These are phyloP conservation scores for Alternaria solani DNA, from an alignment of 2,329 filamentous ascomycete genomes.

Conservation along the genomic window DNA sequence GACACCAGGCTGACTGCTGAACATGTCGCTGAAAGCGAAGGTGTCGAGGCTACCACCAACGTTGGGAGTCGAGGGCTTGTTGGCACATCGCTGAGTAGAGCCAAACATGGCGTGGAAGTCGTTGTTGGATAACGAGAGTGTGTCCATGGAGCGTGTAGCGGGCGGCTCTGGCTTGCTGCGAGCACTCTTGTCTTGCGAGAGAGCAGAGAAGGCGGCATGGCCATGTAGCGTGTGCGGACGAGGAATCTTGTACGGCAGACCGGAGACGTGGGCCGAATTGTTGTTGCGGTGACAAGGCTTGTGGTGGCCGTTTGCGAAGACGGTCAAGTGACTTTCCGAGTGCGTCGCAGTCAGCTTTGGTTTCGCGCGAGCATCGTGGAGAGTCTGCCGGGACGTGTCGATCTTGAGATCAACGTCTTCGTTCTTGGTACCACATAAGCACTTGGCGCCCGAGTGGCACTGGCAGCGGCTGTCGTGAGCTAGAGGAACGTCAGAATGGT, in stretches of 20 bases:
- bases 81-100: conserved; percentile 38
- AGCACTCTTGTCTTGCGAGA: conserved; percentile 31
- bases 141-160: conserved; percentile 46
- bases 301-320: conserved; percentile 70
- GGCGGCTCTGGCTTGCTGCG: conserved; percentile 36
- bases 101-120: conserved; percentile 49
- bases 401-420: conserved; percentile 59
- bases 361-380: conserved; percentile 59
- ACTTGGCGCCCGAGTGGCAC: conserved; percentile 67
- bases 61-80: conserved; percentile 37
- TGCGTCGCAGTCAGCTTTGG: conserved; percentile 65
- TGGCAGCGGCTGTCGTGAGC: conserved; percentile 56
- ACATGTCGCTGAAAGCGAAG: conserved; percentile 40
- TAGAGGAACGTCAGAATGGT: conserved; percentile 43
- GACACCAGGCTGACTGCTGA: conserved; percentile 32
- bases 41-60: conserved; percentile 42
- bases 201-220: conserved; percentile 38
- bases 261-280: conserved; percentile 69
- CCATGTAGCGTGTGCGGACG: conserved; percentile 51
- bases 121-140: conserved; percentile 47
- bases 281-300: conserved; percentile 71
- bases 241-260: conserved; percentile 69
- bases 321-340: conserved; percentile 66
- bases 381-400: conserved; percentile 55
- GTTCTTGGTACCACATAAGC: conserved; percentile 67